These are phyloP conservation scores for Scleromitrula shiraiana DNA, from an alignment of 2,329 filamentous ascomycete species.

Conservation along the genomic window DNA sequence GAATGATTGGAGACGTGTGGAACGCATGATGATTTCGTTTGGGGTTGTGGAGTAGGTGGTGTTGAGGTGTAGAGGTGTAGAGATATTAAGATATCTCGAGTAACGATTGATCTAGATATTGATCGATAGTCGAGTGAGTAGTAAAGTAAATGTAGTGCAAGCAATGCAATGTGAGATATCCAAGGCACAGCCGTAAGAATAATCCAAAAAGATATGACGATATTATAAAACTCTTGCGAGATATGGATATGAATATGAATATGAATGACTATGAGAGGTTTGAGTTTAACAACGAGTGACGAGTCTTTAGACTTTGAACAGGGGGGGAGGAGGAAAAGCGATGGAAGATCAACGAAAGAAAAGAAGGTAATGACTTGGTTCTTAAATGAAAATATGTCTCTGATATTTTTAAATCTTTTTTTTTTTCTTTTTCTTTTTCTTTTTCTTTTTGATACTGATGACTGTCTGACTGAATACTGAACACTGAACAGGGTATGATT, in stretches of 20 bases:
- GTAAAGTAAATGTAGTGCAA: background rate
- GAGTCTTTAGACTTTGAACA: background rate
- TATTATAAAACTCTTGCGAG: no score
- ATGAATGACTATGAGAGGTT: background rate
- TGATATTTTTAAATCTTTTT: background rate
- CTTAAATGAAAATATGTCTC: conserved; percentile 2
- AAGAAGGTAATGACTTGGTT: conserved; percentile 1
- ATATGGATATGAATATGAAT: background rate
- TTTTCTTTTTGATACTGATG: no score
- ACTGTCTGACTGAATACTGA: no score
- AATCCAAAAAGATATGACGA: no score
- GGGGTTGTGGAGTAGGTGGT: background rate
- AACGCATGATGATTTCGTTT: conserved; percentile 22
- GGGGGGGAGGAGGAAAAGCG: background rate
- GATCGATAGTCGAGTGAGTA: background rate
- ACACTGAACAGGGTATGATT: no score
- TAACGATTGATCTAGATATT: background rate
- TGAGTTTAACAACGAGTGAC: conserved; percentile 5
- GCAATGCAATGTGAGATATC: background rate
- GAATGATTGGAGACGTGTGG: conserved; percentile 26
- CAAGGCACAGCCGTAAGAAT: conserved; percentile 6
- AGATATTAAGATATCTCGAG: background rate
- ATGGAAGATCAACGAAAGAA: background rate
- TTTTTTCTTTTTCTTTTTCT: background rate
- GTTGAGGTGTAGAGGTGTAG: background rate